Percentiles rank a stretch among this genome's conserved stretches.
Conservation (phyloP, 768 basidiomycete species). For the Boletus pseudo-olivaceus region DNA sequence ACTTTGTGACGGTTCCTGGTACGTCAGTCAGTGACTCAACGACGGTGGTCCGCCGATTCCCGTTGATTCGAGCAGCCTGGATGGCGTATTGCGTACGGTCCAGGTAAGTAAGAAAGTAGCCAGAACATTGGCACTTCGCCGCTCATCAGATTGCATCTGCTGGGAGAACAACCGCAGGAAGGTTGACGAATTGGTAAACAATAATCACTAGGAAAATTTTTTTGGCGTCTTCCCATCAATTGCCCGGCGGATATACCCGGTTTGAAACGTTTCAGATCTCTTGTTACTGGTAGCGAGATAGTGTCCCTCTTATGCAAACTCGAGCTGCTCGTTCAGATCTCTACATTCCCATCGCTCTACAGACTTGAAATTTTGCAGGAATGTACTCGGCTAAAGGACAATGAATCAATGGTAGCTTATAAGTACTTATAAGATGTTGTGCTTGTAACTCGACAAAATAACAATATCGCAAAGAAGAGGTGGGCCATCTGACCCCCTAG, state of each 20-base stretch:
- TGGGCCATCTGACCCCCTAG: neutral
- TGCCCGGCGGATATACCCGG: neutral
- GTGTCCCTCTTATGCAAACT: neutral
- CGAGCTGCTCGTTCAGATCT: neutral
- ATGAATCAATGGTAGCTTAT: neutral
- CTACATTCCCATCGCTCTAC: neutral
- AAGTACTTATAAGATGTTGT: neutral
- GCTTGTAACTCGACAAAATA: neutral
- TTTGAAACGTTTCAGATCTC: conserved; percentile 7
- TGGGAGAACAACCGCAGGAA: neutral
- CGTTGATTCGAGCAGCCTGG: neutral
- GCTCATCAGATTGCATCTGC: conserved; percentile 5
- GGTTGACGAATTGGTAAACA: neutral
- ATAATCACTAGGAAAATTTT: neutral
- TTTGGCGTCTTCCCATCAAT: neutral
- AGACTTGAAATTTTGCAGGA: neutral
- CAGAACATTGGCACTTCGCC: neutral
- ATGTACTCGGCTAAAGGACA: no score
- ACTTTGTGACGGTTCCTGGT: neutral
- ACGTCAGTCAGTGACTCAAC: neutral
- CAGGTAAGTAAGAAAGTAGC: neutral
- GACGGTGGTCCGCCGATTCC: neutral
- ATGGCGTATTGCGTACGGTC: neutral
- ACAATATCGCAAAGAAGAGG: neutral
- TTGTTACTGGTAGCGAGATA: neutral